Evolutionary conservation across 2,329 filamentous ascomycete genomes (phyloP).

Genomic region (Fusarium incarnatum): DNA sequence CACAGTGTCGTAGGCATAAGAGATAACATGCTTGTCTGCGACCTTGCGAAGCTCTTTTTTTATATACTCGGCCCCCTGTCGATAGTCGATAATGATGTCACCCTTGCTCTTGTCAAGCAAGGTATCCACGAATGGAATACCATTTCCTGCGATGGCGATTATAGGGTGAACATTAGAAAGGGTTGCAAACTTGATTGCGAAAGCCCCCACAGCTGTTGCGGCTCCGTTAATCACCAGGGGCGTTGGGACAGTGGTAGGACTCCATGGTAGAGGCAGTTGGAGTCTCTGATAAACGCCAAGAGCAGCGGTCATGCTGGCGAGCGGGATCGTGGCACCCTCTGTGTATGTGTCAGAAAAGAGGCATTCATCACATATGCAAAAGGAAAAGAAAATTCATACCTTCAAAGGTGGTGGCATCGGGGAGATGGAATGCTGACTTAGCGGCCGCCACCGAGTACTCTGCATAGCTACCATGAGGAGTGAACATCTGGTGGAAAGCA

Average conservation of each 20-base stretch:
- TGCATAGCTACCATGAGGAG: background rate
- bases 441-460: background rate
- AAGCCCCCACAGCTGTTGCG: background rate
- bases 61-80: background rate
- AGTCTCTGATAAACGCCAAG: background rate
- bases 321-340: background rate
- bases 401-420: background rate
- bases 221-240: background rate
- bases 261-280: background rate
- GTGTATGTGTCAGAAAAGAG: too few species aligned
- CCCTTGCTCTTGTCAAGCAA: background rate
- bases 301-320: background rate
- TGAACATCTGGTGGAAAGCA: background rate
- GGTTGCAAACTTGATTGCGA: background rate
- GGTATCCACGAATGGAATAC: background rate
- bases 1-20: too few species aligned
- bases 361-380: too few species aligned
- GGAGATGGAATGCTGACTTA: background rate
- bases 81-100: background rate
- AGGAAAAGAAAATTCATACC: too few species aligned
- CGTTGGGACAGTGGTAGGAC: too few species aligned
- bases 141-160: background rate
- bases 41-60: too few species aligned
- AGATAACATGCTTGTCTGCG: too few species aligned
- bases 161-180: background rate